Percentiles rank a stretch among this genome's conserved stretches.
phyloP scores from a whole-genome alignment of 345 rosid genomes.

The Moricandia arvensis region DNA sequence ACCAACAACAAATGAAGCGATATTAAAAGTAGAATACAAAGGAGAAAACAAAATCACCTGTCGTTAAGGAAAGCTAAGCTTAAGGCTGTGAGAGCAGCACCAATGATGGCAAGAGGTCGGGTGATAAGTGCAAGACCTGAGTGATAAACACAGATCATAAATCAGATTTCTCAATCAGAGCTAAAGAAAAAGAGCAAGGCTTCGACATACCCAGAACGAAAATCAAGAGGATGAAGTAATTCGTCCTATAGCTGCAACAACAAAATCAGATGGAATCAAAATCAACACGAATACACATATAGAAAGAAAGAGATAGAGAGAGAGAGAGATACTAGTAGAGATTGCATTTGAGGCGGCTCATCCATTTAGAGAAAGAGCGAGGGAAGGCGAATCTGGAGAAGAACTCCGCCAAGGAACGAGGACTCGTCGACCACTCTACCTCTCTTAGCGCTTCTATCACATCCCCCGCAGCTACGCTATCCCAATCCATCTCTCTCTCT shows the following conservation, averaged over 20 bases:
- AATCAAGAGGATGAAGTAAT: slow-evolving; percentile 38
- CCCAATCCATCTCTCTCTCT: slow-evolving; percentile 39
- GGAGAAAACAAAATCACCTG: slow-evolving; percentile 22
- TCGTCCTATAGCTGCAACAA: slow-evolving; percentile 38
- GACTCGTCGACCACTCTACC: slow-evolving; percentile 40
- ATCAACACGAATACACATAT: neutral
- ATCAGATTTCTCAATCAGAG: neutral
- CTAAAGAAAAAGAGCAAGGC: neutral
- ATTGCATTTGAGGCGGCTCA: slow-evolving; percentile 44
- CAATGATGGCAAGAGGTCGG: slow-evolving; percentile 32
- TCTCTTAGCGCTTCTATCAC: slow-evolving; percentile 39
- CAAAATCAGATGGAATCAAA: neutral
- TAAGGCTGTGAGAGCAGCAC: slow-evolving; percentile 38
- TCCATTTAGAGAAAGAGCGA: slow-evolving; percentile 41
- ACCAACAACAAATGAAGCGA: neutral
- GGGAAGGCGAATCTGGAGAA: slow-evolving; percentile 44
- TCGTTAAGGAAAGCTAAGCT: slow-evolving; percentile 42
- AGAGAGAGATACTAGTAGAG: slow-evolving; percentile 35
- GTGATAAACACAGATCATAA: slow-evolving; percentile 3
- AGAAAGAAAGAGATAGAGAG: neutral
- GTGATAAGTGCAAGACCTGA: slow-evolving; percentile 41
- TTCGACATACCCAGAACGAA: slow-evolving; percentile 35
- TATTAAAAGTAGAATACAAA: neutral
- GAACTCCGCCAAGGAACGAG: slow-evolving; percentile 38
- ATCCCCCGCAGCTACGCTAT: slow-evolving; percentile 35